Percentiles rank a stretch among this genome's conserved stretches.
phyloP scores from a whole-genome alignment of 2,329 filamentous ascomycete species.

The Botryotinia calthae region DNA sequence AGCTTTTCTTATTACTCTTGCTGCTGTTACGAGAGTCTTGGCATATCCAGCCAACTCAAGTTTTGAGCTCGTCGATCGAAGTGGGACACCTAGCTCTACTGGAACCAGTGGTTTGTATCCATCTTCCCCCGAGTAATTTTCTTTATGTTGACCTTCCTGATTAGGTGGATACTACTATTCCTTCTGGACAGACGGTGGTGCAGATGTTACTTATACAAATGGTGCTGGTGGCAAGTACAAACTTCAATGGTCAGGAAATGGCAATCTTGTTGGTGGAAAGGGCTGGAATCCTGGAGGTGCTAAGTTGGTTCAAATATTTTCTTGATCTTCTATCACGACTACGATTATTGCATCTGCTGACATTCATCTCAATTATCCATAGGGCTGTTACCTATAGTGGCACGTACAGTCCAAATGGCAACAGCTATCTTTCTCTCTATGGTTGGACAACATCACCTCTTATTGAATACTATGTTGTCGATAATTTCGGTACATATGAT shows the following conservation, averaged over 20 bases:
- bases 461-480: conserved; percentile 51
- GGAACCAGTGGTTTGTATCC: conserved; percentile 5
- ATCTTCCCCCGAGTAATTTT: neutral
- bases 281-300: conserved; percentile 47
- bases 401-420: conserved; percentile 43
- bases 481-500: conserved; percentile 51
- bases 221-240: conserved; percentile 50
- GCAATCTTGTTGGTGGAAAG: conserved; percentile 50
- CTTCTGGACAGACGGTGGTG: conserved; percentile 56
- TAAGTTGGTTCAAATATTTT: conserved; percentile 21
- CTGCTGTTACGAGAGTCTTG: neutral
- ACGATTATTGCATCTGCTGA: neutral
- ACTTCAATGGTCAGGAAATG: conserved; percentile 48
- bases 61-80: neutral
- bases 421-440: conserved; percentile 55
- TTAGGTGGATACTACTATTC: conserved; percentile 48
- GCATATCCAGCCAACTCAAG: conserved; percentile 9
- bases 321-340: neutral
- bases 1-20: neutral
- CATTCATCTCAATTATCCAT: neutral
- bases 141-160: neutral
- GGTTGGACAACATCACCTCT: conserved; percentile 48
- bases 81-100: conserved; percentile 14
- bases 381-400: conserved; percentile 45
- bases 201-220: conserved; percentile 54